Percentiles rank a stretch among this genome's conserved stretches.
Evolutionary conservation across 2,329 filamentous ascomycete species (phyloP).

Genomic region (Fusarium oligoseptatum): DNA sequence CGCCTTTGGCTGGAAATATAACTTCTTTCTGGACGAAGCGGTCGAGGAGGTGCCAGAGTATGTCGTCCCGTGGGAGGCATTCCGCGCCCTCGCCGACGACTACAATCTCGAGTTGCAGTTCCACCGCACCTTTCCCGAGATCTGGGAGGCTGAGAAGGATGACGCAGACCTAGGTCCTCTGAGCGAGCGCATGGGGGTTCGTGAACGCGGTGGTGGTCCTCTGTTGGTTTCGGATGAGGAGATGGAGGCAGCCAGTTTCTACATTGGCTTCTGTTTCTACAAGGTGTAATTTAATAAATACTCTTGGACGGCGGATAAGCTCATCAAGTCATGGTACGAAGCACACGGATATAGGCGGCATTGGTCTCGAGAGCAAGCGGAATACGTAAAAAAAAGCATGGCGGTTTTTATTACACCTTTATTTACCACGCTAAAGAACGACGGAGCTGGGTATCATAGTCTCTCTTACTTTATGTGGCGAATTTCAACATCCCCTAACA

Average conservation of each 20-base stretch:
- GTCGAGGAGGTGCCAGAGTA: slow-evolving; percentile 98
- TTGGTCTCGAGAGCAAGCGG: not conserved
- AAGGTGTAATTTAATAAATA: slow-evolving; percentile 73
- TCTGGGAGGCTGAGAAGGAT: slow-evolving; percentile 93
- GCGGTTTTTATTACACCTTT: slow-evolving; percentile 37
- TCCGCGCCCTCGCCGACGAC: slow-evolving; percentile 93
- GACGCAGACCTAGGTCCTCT: slow-evolving; percentile 84
- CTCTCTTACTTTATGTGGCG: slow-evolving; percentile 25
- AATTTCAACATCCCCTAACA: slow-evolving; percentile 44
- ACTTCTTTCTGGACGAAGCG: slow-evolving; percentile 94
- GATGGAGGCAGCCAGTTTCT: slow-evolving; percentile 92
- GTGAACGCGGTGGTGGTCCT: slow-evolving; percentile 74
- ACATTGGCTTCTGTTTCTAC: slow-evolving; percentile 96
- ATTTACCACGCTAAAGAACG: slow-evolving; percentile 29
- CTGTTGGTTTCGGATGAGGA: slow-evolving; percentile 86
- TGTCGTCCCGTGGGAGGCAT: slow-evolving; percentile 97
- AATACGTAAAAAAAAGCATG: slow-evolving; percentile 26
- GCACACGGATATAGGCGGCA: slow-evolving; percentile 5
- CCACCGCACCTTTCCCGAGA: slow-evolving; percentile 88
- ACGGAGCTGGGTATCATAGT: slow-evolving; percentile 52
- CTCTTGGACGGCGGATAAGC: not conserved
- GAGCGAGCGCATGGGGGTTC: slow-evolving; percentile 96
- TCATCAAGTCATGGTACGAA: slow-evolving; percentile 8
- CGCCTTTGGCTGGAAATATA: slow-evolving; percentile 98
- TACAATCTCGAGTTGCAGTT: slow-evolving; percentile 98